phyloP scores from a whole-genome alignment of 2,329 filamentous ascomycete species.

The Trichoderma harzianum region DNA sequence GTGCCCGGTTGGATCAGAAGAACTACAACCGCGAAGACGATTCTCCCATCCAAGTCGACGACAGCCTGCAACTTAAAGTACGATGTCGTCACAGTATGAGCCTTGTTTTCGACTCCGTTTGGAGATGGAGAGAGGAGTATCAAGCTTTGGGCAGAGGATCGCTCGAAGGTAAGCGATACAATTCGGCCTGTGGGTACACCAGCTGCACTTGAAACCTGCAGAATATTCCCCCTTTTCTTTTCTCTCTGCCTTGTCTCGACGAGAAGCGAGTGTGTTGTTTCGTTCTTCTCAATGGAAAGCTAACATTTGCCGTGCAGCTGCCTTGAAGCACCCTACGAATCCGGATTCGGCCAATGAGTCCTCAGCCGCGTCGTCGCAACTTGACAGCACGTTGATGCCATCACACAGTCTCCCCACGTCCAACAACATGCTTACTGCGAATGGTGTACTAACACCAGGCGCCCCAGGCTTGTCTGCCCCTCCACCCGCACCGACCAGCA shows the following conservation, averaged over 20 bases:
- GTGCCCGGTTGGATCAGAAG: slow-evolving; percentile 52
- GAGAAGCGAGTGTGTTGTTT: neutral
- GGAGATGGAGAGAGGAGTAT: slow-evolving; percentile 80
- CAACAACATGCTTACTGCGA: slow-evolving; percentile 45
- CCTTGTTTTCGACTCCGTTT: slow-evolving; percentile 78
- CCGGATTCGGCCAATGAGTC: slow-evolving; percentile 75
- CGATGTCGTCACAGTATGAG: slow-evolving; percentile 82
- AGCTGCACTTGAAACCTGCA: slow-evolving; percentile 18
- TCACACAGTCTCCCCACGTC: slow-evolving; percentile 39
- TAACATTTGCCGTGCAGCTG: slow-evolving; percentile 34
- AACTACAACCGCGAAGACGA: slow-evolving; percentile 49
- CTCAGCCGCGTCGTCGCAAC: slow-evolving; percentile 63
- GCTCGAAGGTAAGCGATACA: slow-evolving; percentile 61
- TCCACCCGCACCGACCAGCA: slow-evolving; percentile 39
- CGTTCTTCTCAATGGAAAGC: slow-evolving; percentile 26
- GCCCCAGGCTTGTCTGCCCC: slow-evolving; percentile 43
- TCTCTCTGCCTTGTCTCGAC: slow-evolving; percentile 25
- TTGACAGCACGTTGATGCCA: slow-evolving; percentile 57
- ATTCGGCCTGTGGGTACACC: slow-evolving; percentile 17
- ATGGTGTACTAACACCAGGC: slow-evolving; percentile 52
- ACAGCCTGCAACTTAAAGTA: slow-evolving; percentile 75
- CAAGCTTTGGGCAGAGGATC: slow-evolving; percentile 66
- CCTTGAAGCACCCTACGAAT: slow-evolving; percentile 82
- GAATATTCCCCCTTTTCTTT: neutral
- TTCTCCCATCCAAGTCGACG: slow-evolving; percentile 55